A percentile compares a stretch with the other conserved stretches of the same genome.
phyloP scores from a whole-genome alignment of 305 asterid genomes.

The Fraxinus sp. region DNA sequence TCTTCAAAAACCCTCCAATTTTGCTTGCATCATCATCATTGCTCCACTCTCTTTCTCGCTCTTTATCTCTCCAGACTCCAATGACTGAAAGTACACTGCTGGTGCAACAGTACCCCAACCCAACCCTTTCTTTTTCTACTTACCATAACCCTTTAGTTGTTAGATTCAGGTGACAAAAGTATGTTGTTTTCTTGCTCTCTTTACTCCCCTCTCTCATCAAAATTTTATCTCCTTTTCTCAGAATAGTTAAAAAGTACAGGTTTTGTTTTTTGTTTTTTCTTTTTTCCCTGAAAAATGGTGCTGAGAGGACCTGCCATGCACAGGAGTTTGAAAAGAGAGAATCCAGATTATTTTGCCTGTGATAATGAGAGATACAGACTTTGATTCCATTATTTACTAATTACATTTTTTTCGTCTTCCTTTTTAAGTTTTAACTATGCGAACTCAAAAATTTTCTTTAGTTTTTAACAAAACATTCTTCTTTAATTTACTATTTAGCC shows the following conservation, averaged over 20 bases:
- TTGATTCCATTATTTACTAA: too few species aligned
- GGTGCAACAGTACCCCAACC: slow-evolving; percentile 45
- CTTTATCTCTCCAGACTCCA: background rate
- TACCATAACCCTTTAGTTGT: slow-evolving; percentile 57
- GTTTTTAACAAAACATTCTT: too few species aligned
- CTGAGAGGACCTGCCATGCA: slow-evolving; percentile 33
- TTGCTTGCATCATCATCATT: slow-evolving; percentile 70
- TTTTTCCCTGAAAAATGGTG: slow-evolving; percentile 26
- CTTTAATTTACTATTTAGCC: too few species aligned
- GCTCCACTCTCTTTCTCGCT: background rate
- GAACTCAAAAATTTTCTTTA: too few species aligned
- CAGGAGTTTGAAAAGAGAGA: slow-evolving; percentile 45
- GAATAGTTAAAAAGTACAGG: slow-evolving; percentile 21
- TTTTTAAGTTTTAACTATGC: too few species aligned
- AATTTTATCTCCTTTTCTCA: slow-evolving; percentile 14
- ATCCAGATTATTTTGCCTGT: slow-evolving; percentile 52
- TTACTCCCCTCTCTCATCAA: slow-evolving; percentile 49
- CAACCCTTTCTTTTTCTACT: slow-evolving; percentile 28
- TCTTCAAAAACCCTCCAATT: slow-evolving; percentile 31
- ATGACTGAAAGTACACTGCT: slow-evolving; percentile 44
- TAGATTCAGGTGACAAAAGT: slow-evolving; percentile 58
- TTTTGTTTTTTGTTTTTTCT: background rate
- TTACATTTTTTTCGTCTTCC: too few species aligned
- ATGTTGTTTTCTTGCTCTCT: slow-evolving; percentile 47
- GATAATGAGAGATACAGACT: slow-evolving; percentile 24